Evolutionary conservation across 75 land plant genomes (phyloP), one percentile per base, ranked within the genome.

Genomic region (Picea sitchensis): DNA sequence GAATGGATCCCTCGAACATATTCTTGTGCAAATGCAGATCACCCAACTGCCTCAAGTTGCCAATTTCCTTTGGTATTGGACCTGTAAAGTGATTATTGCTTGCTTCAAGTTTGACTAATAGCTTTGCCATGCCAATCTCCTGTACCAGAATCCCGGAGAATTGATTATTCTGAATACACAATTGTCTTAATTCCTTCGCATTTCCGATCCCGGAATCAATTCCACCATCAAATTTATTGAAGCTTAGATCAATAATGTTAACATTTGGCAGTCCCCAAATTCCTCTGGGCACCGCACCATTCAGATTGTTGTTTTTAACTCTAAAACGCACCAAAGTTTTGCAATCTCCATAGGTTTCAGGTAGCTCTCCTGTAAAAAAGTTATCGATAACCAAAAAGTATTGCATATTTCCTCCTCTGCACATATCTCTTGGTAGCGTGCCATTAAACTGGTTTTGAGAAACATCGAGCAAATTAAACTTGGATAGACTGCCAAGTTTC

Each of bases 371-470:
- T 15, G 84, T 73, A 54, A 93, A 86, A 51, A 21, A 72, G 47
- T 93, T 93, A 8, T 79, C 64, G 6, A 88, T 69, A 7, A 91
- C 79, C 54, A 88, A 85, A 44, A 93, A 65, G 61, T 93, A 91
- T 20, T 58, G 56, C 71, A 93, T 26, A 57, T 77, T 90, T 58
- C 90, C 91, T 63, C 83, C 87, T 20, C 57, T 79, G 80, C 99
- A 96, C 0, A 92, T 79, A 23, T 83, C 73, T 11, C 61, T 18
- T 1, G 88, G 90, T 57, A 92, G 78, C 78, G 60, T 71, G 15
- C 98, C 95, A 12, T 85, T 75, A 41, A 95, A 77, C 11, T 30
- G 54, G 65, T 95, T 95, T 79, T 87, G 87, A 15, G 98, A 96
- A 68, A 96, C 56, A 73, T 96, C 94, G 5, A 96, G 79, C 34